Evolutionary conservation across 306 rosid species (phyloP).

Genomic region (Spatholobus suberectus): DNA sequence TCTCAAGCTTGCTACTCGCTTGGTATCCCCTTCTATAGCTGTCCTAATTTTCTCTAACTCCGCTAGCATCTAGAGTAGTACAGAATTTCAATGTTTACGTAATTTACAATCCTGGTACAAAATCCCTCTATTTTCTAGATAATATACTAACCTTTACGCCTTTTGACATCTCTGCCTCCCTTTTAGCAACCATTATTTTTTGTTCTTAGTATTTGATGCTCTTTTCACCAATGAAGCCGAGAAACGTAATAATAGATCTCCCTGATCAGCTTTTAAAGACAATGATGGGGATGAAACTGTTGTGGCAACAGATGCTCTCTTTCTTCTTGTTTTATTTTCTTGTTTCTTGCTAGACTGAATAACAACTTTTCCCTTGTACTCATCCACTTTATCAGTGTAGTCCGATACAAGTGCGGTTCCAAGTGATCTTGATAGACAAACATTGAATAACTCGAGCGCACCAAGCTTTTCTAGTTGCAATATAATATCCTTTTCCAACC

Average conservation of each 20-base stretch:
- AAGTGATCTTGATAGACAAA: slow-evolving; percentile 61
- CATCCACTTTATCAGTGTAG: slow-evolving; percentile 35
- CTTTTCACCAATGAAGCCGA: slow-evolving; percentile 51
- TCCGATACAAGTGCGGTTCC: slow-evolving; percentile 49
- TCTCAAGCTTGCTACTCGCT: slow-evolving; percentile 63
- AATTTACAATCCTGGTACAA: neutral
- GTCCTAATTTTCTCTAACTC: slow-evolving; percentile 72
- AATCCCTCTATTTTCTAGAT: slow-evolving; percentile 11
- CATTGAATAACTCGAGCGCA: slow-evolving; percentile 66
- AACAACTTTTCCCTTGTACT: slow-evolving; percentile 37
- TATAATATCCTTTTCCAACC: slow-evolving; percentile 69
- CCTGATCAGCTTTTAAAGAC: slow-evolving; percentile 42
- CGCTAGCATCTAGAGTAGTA: slow-evolving; percentile 61
- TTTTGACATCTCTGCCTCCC: slow-evolving; percentile 79
- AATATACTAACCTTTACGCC: slow-evolving; percentile 74
- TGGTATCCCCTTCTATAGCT: slow-evolving; percentile 70
- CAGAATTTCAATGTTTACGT: neutral
- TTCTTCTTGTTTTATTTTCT: slow-evolving; percentile 59
- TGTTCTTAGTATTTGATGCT: slow-evolving; percentile 51
- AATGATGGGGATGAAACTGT: slow-evolving; percentile 40
- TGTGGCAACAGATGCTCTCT: slow-evolving; percentile 35
- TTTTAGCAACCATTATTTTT: slow-evolving; percentile 53
- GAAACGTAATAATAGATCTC: slow-evolving; percentile 31
- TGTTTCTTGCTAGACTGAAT: slow-evolving; percentile 64
- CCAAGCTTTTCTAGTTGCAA: slow-evolving; percentile 79